Percentiles rank a stretch among this genome's conserved stretches.
Evolutionary conservation across 176 grass and related monocot genomes (phyloP).

Genomic region (Alloteropsis semialata): DNA sequence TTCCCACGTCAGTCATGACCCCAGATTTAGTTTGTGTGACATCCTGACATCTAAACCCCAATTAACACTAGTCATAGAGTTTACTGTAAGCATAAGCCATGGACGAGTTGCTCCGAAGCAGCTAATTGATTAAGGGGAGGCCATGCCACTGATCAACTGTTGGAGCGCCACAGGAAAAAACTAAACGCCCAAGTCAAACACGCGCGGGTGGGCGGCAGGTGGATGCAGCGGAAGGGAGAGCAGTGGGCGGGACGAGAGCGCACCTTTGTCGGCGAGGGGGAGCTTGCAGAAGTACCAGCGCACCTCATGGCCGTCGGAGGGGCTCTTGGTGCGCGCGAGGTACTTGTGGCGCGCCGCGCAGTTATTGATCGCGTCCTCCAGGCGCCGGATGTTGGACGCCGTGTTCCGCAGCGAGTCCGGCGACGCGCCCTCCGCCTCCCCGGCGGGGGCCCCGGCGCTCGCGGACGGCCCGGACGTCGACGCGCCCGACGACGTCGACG

Average conservation of each 20-base stretch:
- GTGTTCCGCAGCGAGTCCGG: constrained; percentile 86
- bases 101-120: background rate
- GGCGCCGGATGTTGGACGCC: constrained; percentile 74
- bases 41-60: constrained; percentile 23
- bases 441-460: constrained; percentile 18
- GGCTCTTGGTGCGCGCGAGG: constrained; percentile 84
- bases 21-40: background rate
- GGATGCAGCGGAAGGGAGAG: background rate
- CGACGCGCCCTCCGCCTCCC: constrained; percentile 36
- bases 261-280: constrained; percentile 76
- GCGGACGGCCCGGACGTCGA: constrained; percentile 27
- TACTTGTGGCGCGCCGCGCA: constrained; percentile 79
- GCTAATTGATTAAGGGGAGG: background rate
- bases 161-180: background rate
- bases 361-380: constrained; percentile 77
- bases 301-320: constrained; percentile 81
- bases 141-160: background rate
- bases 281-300: constrained; percentile 98
- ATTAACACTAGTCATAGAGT: background rate
- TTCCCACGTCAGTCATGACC: background rate
- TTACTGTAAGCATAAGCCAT: background rate
- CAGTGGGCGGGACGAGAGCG: background rate
- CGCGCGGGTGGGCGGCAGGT: background rate
- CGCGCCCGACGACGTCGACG: background rate
- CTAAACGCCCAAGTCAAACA: background rate